phyloP scores from a whole-genome alignment of 2,329 filamentous ascomycete species.

The Amesomyces nigricolor region DNA sequence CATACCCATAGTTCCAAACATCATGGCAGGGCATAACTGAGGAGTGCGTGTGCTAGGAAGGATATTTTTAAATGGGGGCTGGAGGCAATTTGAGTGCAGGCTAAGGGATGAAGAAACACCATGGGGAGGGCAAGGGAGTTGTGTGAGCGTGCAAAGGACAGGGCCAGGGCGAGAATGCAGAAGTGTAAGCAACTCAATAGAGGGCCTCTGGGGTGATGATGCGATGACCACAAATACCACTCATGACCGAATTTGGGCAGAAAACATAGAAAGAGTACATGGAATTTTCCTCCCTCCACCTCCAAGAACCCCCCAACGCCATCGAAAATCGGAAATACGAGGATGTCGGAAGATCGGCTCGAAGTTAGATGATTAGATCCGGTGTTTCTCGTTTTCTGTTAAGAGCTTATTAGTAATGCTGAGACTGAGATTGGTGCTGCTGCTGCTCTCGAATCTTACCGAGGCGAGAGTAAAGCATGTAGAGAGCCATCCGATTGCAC shows the following conservation, averaged over 20 bases:
- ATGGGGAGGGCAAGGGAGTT: slow-evolving; percentile 3
- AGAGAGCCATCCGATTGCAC: slow-evolving; percentile 99
- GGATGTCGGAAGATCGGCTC: slow-evolving; percentile 3
- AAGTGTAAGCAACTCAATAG: slow-evolving; percentile 20
- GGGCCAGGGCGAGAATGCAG: slow-evolving; percentile 5
- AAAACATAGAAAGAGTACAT: slow-evolving; percentile 18
- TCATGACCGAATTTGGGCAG: slow-evolving; percentile 12
- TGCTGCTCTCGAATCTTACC: slow-evolving; percentile 52
- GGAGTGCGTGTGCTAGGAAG: not conserved
- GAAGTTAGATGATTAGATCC: slow-evolving; percentile 43
- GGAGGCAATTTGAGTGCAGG: not conserved
- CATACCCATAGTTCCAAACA: too few species aligned
- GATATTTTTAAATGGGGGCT: not conserved
- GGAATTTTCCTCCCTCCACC: slow-evolving; percentile 14
- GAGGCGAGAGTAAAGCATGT: slow-evolving; percentile 97
- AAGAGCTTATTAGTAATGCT: slow-evolving; percentile 13
- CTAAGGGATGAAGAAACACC: not conserved
- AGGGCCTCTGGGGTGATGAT: slow-evolving; percentile 10
- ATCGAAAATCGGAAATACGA: slow-evolving; percentile 5
- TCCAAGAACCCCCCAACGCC: slow-evolving; percentile 17
- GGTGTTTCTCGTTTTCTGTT: slow-evolving; percentile 71
- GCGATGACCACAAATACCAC: slow-evolving; percentile 20
- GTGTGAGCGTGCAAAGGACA: not conserved
- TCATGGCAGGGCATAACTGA: not conserved
- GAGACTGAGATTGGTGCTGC: not conserved